Conservation (phyloP, 768 basidiomycete species). For the Boletus rex-veris region DNA sequence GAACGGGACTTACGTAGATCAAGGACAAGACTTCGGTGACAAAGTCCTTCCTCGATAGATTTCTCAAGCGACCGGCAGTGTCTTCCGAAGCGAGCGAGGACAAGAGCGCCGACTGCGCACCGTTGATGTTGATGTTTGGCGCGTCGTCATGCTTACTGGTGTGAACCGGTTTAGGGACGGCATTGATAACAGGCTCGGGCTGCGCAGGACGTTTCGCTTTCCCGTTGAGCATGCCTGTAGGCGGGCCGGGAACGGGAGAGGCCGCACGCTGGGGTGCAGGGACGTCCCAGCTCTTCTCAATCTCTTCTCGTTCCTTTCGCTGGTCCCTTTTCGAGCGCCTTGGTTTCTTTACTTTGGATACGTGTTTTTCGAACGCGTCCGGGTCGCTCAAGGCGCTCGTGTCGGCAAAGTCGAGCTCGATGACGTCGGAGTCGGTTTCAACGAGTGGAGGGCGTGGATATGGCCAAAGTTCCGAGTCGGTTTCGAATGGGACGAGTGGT, state of each 20-base stretch:
- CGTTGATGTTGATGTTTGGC: conserved; percentile 18
- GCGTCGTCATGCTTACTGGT: neutral
- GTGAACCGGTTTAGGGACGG: conserved; percentile 3
- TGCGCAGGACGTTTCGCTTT: conserved; percentile 17
- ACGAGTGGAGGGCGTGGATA: conserved; percentile 50
- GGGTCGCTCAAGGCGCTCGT: conserved; percentile 71
- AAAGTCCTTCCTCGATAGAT: conserved; percentile 53
- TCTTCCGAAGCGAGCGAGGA: conserved; percentile 23
- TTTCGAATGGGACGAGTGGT: conserved; percentile 56
- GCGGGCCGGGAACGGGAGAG: conserved; percentile 12
- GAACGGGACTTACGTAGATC: conserved; percentile 48
- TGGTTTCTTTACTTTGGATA: conserved; percentile 24
- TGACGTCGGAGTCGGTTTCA: conserved; percentile 50
- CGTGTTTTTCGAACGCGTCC: conserved; percentile 45
- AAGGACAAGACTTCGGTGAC: conserved; percentile 56
- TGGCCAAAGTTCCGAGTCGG: conserved; percentile 70
- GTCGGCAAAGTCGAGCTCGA: conserved; percentile 74
- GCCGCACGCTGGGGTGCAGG: conserved; percentile 31
- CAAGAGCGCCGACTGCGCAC: conserved; percentile 22
- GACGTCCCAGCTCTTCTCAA: conserved; percentile 63
- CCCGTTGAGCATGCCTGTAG: conserved; percentile 22
- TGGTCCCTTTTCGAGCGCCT: conserved; percentile 34
- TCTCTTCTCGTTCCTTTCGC: conserved; percentile 41
- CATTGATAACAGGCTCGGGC: conserved; percentile 1
- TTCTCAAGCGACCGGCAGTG: conserved; percentile 12